phyloP scores from a whole-genome alignment of 352 stramenopile species.

The Globisporangium spinosum region DNA sequence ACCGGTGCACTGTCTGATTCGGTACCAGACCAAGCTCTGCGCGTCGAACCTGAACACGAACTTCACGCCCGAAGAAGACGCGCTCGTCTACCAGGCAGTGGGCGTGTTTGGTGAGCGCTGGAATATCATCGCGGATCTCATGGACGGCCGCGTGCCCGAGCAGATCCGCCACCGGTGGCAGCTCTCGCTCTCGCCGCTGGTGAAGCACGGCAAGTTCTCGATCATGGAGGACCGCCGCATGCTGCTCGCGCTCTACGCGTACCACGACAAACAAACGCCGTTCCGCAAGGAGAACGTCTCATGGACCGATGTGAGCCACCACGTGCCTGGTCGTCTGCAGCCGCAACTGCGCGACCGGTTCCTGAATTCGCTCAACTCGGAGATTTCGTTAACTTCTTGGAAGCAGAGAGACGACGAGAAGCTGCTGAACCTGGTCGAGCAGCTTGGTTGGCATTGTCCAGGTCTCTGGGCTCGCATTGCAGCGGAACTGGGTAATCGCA shows the following conservation, averaged over 20 bases:
- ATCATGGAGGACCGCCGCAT: constrained; percentile 65
- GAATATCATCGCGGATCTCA: constrained; percentile 72
- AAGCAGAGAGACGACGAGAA: constrained; percentile 47
- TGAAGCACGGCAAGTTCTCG: constrained; percentile 73
- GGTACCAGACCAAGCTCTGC: constrained; percentile 54
- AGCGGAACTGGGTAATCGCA: constrained; percentile 42
- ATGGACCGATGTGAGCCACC: constrained; percentile 67
- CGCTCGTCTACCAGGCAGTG: constrained; percentile 46
- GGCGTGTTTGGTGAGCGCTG: constrained; percentile 73
- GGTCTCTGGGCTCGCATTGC: constrained; percentile 44
- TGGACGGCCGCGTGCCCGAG: constrained; percentile 68
- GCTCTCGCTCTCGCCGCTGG: constrained; percentile 50
- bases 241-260: constrained; percentile 54
- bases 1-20: constrained; percentile 49
- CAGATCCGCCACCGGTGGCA: constrained; percentile 79
- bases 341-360: constrained; percentile 63
- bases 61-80: constrained; percentile 51
- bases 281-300: constrained; percentile 46
- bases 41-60: constrained; percentile 34
- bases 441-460: constrained; percentile 35
- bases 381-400: constrained; percentile 58
- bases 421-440: constrained; percentile 30
- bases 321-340: constrained; percentile 48
- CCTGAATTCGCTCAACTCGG: constrained; percentile 62
- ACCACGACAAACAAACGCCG: constrained; percentile 32